Evolutionary conservation across 495 filamentous ascomycete species (phyloP), one percentile per base, ranked within the genome.

Genomic region (Trypethelium eluteriae): DNA sequence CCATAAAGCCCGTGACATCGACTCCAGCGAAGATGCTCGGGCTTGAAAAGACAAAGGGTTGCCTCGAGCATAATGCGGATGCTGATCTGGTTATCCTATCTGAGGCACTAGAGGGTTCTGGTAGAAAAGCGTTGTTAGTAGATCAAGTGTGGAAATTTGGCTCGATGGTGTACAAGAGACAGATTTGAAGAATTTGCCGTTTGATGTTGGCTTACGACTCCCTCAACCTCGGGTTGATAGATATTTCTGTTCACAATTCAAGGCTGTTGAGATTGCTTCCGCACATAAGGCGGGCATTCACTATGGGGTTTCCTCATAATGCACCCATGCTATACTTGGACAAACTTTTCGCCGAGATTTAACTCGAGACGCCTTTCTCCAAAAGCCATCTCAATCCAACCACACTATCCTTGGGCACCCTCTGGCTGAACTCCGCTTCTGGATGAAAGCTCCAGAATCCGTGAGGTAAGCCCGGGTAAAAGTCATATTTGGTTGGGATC

Each of bases 61-160:
- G 74, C 1, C 74, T 95, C 64, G 81, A 83, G 2, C 79, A 81
- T 39, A 89, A 85, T 25, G 88, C 88, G 2, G 91, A 95, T 81
- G 91, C 90, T 1, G 91, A 95, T 77, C 72, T 95, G 65, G 84
- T 93, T 35, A 81, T 93, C 1, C 73, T 93, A 64, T 83, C 82
- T 10, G 85, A 89, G 71, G 77, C 73, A 39, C 72, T 74, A 7
- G 80, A 82, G 69, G 73, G 67, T 9, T 65, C 62, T 68, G 80
- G 76, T 68, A 78, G 64, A 75, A 75, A 71, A 67, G 75, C 80
- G n/a, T 75, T 92, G 72, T 80, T 76, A 47, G 81, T 92, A 7
- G 86, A 89, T 67, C 82, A 91, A 74, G 88, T 91, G 38, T 92
- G 88, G 88, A 92, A 92, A 76, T 86, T 88, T 72, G 89, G 89